These are phyloP conservation scores for Tillandsia leiboldiana DNA, from an alignment of 176 grass and related monocot genomes.

Conservation along the genomic window DNA sequence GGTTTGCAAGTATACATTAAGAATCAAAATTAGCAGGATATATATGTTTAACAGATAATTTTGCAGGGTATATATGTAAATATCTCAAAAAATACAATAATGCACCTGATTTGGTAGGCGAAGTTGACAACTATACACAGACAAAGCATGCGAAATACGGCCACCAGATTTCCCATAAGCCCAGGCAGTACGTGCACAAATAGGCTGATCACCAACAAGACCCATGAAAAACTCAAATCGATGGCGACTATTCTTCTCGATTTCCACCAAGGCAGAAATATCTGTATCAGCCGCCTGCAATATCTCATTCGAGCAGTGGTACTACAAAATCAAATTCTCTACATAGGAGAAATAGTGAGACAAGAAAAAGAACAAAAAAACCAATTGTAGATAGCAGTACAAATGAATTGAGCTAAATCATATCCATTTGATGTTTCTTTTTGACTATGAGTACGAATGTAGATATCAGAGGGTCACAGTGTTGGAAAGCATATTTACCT, in stretches of 20 bases:
- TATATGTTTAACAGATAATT: too few relatives aligned
- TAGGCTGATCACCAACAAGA: slow-evolving; percentile 88
- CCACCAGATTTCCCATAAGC: slow-evolving; percentile 94
- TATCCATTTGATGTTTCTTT: too few relatives aligned
- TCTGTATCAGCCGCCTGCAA: slow-evolving; percentile 92
- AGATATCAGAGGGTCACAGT: neutral
- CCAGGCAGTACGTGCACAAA: slow-evolving; percentile 93
- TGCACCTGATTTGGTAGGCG: slow-evolving; percentile 86
- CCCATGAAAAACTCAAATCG: slow-evolving; percentile 99
- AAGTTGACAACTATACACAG: slow-evolving; percentile 96
- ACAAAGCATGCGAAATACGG: slow-evolving; percentile 89
- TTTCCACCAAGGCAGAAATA: slow-evolving; percentile 96
- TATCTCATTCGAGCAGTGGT: neutral
- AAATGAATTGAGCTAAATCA: neutral
- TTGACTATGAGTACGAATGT: neutral
- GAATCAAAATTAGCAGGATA: too few relatives aligned
- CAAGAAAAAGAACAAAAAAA: slow-evolving; percentile 6
- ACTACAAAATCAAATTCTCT: neutral
- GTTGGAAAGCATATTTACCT: too few relatives aligned
- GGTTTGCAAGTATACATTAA: too few relatives aligned
- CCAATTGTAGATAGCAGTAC: slow-evolving; percentile 16
- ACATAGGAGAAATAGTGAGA: neutral
- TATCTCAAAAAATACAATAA: neutral
- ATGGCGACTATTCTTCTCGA: slow-evolving; percentile 95
- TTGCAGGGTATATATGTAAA: too few relatives aligned